phyloP scores from a whole-genome alignment of 2,329 filamentous ascomycete genomes.

The Chaetomiaceae sp. region DNA sequence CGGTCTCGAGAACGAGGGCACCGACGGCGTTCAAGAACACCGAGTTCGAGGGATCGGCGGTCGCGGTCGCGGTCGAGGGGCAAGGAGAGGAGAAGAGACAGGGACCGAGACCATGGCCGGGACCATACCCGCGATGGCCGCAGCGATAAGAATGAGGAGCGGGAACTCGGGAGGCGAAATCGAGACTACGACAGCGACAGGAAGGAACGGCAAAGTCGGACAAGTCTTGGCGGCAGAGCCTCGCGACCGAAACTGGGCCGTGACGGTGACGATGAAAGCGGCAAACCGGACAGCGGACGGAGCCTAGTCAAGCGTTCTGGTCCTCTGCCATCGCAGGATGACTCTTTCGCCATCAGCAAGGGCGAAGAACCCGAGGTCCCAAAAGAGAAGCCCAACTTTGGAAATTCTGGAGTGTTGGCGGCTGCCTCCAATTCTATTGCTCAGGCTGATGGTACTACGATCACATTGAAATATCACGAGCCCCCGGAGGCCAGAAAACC shows the following conservation, averaged over 20 bases:
- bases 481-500: slow-evolving; percentile 89
- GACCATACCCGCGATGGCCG: slow-evolving; percentile 9
- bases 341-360: slow-evolving; percentile 54
- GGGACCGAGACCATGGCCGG: slow-evolving; percentile 17
- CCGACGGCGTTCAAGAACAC: slow-evolving; percentile 25
- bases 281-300: slow-evolving; percentile 8
- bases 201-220: slow-evolving; percentile 15
- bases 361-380: slow-evolving; percentile 51
- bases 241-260: neutral
- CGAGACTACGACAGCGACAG: slow-evolving; percentile 11
- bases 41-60: slow-evolving; percentile 19
- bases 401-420: slow-evolving; percentile 73
- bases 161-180: slow-evolving; percentile 11
- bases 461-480: slow-evolving; percentile 94
- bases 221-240: neutral
- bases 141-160: slow-evolving; percentile 10
- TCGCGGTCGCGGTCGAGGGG: slow-evolving; percentile 24
- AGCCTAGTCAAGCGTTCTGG: slow-evolving; percentile 37
- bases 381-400: slow-evolving; percentile 87
- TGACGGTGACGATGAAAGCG: neutral
- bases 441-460: slow-evolving; percentile 66
- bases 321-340: slow-evolving; percentile 56
- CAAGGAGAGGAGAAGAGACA: slow-evolving; percentile 16
- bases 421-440: slow-evolving; percentile 77
- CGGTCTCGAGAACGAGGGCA: slow-evolving; percentile 18